These are phyloP conservation scores for Scutellaria baicalensis DNA, from an alignment of 257 asterid genomes.

Conservation along the genomic window DNA sequence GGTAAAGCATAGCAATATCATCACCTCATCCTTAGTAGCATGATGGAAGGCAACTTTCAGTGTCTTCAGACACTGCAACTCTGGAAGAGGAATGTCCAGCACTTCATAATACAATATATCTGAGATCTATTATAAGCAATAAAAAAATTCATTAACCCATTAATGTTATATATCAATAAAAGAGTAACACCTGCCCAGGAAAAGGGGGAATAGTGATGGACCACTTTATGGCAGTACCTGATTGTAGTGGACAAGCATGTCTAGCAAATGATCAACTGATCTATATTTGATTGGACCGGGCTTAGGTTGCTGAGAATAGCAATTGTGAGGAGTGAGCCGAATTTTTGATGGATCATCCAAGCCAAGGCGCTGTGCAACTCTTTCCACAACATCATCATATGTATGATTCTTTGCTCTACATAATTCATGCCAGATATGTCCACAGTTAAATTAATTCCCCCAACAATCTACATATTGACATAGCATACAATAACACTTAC, in stretches of 20 bases:
- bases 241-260: conserved; percentile 97
- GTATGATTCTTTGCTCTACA: conserved; percentile 91
- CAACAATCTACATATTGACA: conserved; percentile 1
- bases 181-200: neutral
- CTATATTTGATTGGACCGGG: conserved; percentile 83
- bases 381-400: conserved; percentile 93
- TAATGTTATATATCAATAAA: neutral
- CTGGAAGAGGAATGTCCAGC: conserved; percentile 97
- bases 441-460: neutral
- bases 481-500: conserved; percentile 44
- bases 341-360: conserved; percentile 91
- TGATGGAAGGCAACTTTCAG: conserved; percentile 95
- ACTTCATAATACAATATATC: conserved; percentile 94
- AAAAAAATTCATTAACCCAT: conserved; percentile 6
- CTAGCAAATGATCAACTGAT: conserved; percentile 77
- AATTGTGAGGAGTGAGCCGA: conserved; percentile 96
- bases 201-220: neutral
- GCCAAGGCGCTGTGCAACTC: conserved; percentile 75
- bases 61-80: conserved; percentile 85
- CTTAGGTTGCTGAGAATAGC: conserved; percentile 98
- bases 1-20: neutral
- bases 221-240: conserved; percentile 46
- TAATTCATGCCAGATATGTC: conserved; percentile 15
- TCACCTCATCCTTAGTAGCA: conserved; percentile 93
- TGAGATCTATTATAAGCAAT: conserved; percentile 49